Evolutionary conservation across 2,329 filamentous ascomycete species (phyloP).

Genomic region (Coniochaeta ligniaria): DNA sequence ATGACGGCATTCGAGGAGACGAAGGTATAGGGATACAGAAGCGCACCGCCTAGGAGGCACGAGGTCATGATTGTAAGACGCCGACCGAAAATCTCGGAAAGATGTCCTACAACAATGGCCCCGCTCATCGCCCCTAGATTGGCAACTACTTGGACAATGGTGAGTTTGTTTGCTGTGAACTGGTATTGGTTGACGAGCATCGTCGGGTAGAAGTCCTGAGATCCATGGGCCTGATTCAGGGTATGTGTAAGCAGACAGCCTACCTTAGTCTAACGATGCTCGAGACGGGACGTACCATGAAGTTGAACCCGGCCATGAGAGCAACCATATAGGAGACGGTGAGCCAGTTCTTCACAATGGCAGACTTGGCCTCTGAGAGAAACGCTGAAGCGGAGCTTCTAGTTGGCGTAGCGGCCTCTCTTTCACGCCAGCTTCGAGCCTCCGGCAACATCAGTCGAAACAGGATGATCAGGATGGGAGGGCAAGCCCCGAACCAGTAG

Average conservation of each 20-base stretch:
- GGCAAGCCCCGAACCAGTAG: slow-evolving; percentile 81
- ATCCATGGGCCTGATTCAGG: slow-evolving; percentile 57
- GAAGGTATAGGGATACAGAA: slow-evolving; percentile 79
- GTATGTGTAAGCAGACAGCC: slow-evolving; percentile 31
- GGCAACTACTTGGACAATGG: slow-evolving; percentile 63
- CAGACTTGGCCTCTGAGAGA: slow-evolving; percentile 67
- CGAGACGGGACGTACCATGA: slow-evolving; percentile 54
- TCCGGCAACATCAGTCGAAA: slow-evolving; percentile 65
- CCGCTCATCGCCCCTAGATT: slow-evolving; percentile 63
- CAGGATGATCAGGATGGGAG: slow-evolving; percentile 70
- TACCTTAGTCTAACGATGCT: not conserved
- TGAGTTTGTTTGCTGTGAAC: slow-evolving; percentile 47
- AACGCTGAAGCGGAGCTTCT: slow-evolving; percentile 49
- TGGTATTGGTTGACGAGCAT: slow-evolving; percentile 49
- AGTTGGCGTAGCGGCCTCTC: slow-evolving; percentile 29
- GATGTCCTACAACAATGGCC: slow-evolving; percentile 58
- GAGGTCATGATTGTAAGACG: slow-evolving; percentile 60
- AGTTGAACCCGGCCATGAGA: slow-evolving; percentile 86
- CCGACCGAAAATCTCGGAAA: slow-evolving; percentile 60
- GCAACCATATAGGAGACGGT: slow-evolving; percentile 73
- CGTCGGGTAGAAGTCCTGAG: slow-evolving; percentile 53
- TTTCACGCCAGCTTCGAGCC: slow-evolving; percentile 40
- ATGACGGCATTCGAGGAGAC: slow-evolving; percentile 55
- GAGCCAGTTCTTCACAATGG: slow-evolving; percentile 73
- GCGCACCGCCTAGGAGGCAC: slow-evolving; percentile 58